These are phyloP conservation scores for Aspergillus carbonarius DNA, from an alignment of 2,329 filamentous ascomycete species.

Conservation along the genomic window DNA sequence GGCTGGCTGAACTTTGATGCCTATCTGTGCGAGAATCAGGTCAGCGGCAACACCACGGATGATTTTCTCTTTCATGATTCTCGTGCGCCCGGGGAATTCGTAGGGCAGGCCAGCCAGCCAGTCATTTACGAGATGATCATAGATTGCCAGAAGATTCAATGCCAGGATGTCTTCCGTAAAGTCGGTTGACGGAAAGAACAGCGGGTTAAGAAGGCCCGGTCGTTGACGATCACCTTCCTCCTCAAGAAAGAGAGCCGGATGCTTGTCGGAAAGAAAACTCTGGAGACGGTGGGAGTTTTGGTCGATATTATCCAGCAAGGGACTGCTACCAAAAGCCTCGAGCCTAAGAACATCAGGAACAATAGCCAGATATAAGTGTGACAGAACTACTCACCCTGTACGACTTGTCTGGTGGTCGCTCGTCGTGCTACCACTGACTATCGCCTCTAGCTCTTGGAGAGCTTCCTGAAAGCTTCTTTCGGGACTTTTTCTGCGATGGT, in stretches of 20 bases:
- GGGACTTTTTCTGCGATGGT: neutral
- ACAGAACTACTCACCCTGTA: slow-evolving; percentile 32
- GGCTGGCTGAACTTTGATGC: slow-evolving; percentile 17
- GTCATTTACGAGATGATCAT: slow-evolving; percentile 37
- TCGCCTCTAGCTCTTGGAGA: slow-evolving; percentile 21
- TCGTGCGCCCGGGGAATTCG: slow-evolving; percentile 36
- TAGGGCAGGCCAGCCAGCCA: slow-evolving; percentile 38
- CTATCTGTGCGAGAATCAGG: slow-evolving; percentile 36
- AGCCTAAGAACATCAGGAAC: slow-evolving; percentile 27
- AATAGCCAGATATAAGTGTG: neutral
- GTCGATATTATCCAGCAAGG: slow-evolving; percentile 38
- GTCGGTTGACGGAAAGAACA: slow-evolving; percentile 13
- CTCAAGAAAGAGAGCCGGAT: slow-evolving; percentile 3
- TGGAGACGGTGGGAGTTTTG: slow-evolving; percentile 32
- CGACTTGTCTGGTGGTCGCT: slow-evolving; percentile 16
- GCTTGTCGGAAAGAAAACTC: slow-evolving; percentile 21
- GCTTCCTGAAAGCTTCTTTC: slow-evolving; percentile 23
- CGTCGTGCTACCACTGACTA: slow-evolving; percentile 4
- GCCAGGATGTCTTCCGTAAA: slow-evolving; percentile 4
- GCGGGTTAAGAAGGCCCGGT: slow-evolving; percentile 15
- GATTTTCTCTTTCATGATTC: slow-evolving; percentile 39
- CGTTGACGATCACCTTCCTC: slow-evolving; percentile 23
- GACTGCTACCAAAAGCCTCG: slow-evolving; percentile 29
- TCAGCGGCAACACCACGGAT: slow-evolving; percentile 39
- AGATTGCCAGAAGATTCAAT: slow-evolving; percentile 28